These are phyloP conservation scores for Hypericum perforatum DNA, from an alignment of 345 rosid genomes.

Conservation along the genomic window DNA sequence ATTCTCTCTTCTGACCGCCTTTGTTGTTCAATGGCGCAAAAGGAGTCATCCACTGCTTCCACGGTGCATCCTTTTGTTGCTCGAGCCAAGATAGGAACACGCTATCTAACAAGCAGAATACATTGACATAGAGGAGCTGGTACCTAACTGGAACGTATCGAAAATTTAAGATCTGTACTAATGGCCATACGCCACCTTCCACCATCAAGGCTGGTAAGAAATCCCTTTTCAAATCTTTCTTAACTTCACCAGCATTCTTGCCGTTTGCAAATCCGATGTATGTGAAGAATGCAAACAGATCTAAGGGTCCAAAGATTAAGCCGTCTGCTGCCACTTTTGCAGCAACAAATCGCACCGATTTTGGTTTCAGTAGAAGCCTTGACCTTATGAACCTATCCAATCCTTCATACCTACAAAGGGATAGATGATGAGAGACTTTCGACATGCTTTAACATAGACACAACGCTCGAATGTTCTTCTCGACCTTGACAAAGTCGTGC, in stretches of 20 bases:
- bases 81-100: constrained; percentile 81
- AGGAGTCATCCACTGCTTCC: constrained; percentile 76
- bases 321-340: constrained; percentile 87
- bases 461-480: no score
- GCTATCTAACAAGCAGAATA: constrained; percentile 83
- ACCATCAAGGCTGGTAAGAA: constrained; percentile 78
- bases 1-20: no score
- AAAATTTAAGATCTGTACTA: constrained; percentile 77
- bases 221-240: constrained; percentile 82
- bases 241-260: constrained; percentile 53
- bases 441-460: no score
- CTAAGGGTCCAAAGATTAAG: constrained; percentile 77
- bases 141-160: constrained; percentile 72
- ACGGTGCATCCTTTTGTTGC: constrained; percentile 87
- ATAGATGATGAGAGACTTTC: neutral
- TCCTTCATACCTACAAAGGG: constrained; percentile 60
- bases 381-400: constrained; percentile 60
- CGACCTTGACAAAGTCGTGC: no score
- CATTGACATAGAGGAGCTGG: constrained; percentile 80
- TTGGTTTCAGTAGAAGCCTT: constrained; percentile 55
- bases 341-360: constrained; percentile 58
- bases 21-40: constrained; percentile 16
- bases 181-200: constrained; percentile 85
- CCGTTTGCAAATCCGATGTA: constrained; percentile 82
- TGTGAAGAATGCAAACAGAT: constrained; percentile 69